Evolutionary conservation across 2,329 filamentous ascomycete genomes (phyloP), one percentile per base, ranked within the genome.

Genomic region (Fusarium penzigii): DNA sequence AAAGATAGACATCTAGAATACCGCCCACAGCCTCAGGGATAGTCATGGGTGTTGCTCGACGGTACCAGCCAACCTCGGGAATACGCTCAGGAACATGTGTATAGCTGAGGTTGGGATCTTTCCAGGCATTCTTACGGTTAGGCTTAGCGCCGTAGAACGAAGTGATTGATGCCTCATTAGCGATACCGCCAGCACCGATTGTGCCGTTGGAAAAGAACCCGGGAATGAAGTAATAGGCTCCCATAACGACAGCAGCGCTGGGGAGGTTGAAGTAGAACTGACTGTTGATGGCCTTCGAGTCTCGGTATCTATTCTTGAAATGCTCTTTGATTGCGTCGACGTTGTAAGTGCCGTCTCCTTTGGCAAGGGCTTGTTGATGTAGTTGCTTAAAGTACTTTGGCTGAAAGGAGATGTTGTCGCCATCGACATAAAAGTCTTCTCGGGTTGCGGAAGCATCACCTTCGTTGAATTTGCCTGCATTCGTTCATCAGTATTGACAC

Each of bases 121-220:
- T 57, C 55, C 55, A 57, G 3, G 50, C 46, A 8, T 46, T 50
- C 29, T 54, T 48, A 8, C 47, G 41, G 2, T n/a, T 32, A 1
- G 55, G 55, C 39, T 57, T 57, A 5, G 55, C 55, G 0, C 55
- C 53, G 5, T 57, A 57, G 3, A 57, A 57, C 6, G 53, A 57
- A 1, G 55, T 57, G 11, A 57, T 46, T 1, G 53, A 57, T 5
- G 55, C 53, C 25, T 57, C 55, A 17, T 57, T 57, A 10, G 53
- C 55, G 39, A 57, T 46, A 10, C 55, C 55, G 0, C 55, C 55
- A 17, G 53, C 55, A 0, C 55, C 53, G 6, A 57, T 57, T 1
- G 55, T 57, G 0, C 55, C 55, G 8, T 57, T 57, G 7, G 55
- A 57, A 8, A 57, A 57, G 53, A 57, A 57, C 5, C 53, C 55